Base-by-base conservation (phyloP, 805 yeast genomes). In the Suhomyces pyralidae region DNA sequence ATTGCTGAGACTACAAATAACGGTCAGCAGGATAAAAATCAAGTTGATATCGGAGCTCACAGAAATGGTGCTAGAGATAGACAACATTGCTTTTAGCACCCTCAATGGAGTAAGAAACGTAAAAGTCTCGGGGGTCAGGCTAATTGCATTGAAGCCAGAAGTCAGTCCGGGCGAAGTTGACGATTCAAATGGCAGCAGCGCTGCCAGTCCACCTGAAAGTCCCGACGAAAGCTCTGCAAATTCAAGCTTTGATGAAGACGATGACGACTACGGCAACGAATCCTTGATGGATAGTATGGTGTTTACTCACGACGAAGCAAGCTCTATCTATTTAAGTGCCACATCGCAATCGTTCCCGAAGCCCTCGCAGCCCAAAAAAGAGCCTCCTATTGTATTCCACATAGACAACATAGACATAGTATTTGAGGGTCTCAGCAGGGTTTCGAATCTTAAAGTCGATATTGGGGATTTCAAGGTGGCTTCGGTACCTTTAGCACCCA, bases 301-400 rank as follows among this genome's bases (percentile, higher is more conserved):
- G 36, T 85, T 84, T 62, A 83, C 93, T 1, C 85, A 82, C 50
- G 83, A 81, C 48, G 87, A 85, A 51, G 86, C 89, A 1, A 78
- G 83, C 46, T 84, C 91, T 2, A 78, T 89, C 17, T 90, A 88
- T 63, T 83, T 88, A 92, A 88, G 96, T 67, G 96, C 96, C 2
- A 74, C 86, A 9, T 83, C 89, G 0, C 77, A 80, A 48, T 63
- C 82, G 1, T 70, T 77, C 47, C 55, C 59, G 14, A 53, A 54
- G 48, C 24, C 26, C 14, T 34, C 25, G 2, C 7, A 22, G 7
- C 30, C 40, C 3, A 30, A 38, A 28, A 22, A 42, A 14, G 53
- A 50, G 0, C 57, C 61, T 6, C 65, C 67, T 2, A 51, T 62
- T 7, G 45, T 76, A 5, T 56, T 65, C 7, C 61, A 64, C 54